These are phyloP conservation scores for Capsicum pubescens DNA, from an alignment of 257 asterid genomes.

Conservation along the genomic window DNA sequence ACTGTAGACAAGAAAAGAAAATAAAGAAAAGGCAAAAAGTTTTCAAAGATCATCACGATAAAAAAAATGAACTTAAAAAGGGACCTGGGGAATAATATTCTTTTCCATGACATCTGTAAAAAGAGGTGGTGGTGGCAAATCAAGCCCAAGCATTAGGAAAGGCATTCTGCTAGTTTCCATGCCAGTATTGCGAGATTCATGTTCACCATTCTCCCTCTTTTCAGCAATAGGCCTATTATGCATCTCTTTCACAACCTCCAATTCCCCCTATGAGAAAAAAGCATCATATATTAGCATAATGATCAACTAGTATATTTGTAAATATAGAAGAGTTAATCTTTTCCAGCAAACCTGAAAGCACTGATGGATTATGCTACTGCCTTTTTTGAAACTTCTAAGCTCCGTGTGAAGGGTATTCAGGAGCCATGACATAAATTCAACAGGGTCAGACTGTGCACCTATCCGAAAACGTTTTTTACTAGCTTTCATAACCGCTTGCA, in stretches of 20 bases:
- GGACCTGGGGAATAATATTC: conserved; percentile 96
- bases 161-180: conserved; percentile 79
- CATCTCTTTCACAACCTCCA: conserved; percentile 85
- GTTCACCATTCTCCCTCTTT: conserved; percentile 51
- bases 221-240: conserved; percentile 52
- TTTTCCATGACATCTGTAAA: conserved; percentile 95
- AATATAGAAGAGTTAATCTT: conserved; percentile 20
- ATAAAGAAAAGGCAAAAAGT: not conserved
- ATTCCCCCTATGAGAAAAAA: conserved; percentile 72
- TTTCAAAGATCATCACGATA: conserved; percentile 18
- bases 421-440: conserved; percentile 96
- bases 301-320: not conserved
- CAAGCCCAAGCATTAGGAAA: conserved; percentile 93
- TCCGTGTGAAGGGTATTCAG: conserved; percentile 80
- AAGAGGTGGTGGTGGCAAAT: conserved; percentile 98
- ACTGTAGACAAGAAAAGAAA: not conserved
- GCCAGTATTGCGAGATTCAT: conserved; percentile 39
- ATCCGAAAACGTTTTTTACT: conserved; percentile 87
- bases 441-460: conserved; percentile 96
- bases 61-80: not conserved
- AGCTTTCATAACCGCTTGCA: conserved; percentile 95
- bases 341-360: conserved; percentile 80
- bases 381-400: conserved; percentile 69
- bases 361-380: conserved; percentile 80
- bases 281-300: conserved; percentile 24